These are phyloP conservation scores for Desmodesmus armatus DNA, from an alignment of 139 green algal genomes.

Conservation along the genomic window DNA sequence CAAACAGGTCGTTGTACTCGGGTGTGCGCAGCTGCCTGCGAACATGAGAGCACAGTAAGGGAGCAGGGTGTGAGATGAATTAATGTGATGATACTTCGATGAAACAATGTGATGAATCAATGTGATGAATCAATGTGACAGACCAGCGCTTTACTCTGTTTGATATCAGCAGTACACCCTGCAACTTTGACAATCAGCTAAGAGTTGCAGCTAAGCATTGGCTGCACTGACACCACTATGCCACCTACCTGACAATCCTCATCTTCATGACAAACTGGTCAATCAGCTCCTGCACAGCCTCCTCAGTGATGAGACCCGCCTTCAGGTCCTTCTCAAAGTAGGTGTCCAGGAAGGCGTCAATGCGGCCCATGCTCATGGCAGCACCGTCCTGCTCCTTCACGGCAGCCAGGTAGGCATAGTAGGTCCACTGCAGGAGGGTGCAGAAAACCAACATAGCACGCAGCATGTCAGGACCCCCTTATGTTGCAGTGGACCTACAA, in stretches of 20 bases:
- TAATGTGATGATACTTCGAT: too few species aligned
- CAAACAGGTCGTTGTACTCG: conserved; percentile 87
- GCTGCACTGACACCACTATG: too few species aligned
- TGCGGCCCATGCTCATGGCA: conserved; percentile 82
- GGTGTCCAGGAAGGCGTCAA: conserved; percentile 86
- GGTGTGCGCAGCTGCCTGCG: conserved; percentile 78
- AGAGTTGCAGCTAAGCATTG: too few species aligned
- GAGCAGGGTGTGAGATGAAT: neutral
- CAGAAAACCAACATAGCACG: neutral
- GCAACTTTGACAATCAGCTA: too few species aligned
- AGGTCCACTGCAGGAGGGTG: conserved; percentile 66
- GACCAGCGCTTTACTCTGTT: neutral
- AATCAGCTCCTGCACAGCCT: conserved; percentile 74
- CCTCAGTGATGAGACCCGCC: conserved; percentile 59
- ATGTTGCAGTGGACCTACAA: too few species aligned
- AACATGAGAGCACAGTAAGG: neutral
- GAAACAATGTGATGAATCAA: too few species aligned
- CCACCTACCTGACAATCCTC: conserved; percentile 50
- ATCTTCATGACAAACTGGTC: conserved; percentile 81
- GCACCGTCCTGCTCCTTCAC: conserved; percentile 87
- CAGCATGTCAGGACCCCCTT: neutral
- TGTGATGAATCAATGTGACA: neutral
- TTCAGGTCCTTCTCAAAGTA: conserved; percentile 75
- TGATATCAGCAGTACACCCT: neutral
- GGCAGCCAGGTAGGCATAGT: conserved; percentile 82